phyloP scores from a whole-genome alignment of 768 basidiomycete species.

The Suillus tomentosus region DNA sequence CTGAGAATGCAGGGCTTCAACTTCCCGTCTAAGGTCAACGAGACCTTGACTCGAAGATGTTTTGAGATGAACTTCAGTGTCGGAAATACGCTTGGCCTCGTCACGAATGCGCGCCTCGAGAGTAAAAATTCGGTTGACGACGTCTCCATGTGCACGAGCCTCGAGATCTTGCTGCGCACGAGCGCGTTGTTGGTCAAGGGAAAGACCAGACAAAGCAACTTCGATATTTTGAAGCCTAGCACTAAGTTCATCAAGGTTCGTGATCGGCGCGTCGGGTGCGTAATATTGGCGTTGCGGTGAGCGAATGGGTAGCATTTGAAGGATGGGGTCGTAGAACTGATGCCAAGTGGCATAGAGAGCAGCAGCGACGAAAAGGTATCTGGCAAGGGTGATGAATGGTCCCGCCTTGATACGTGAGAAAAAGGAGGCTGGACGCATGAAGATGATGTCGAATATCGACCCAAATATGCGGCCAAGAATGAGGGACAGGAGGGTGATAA shows the following conservation, averaged over 20 bases:
- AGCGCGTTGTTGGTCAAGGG: conserved; percentile 53
- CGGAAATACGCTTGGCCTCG: conserved; percentile 48
- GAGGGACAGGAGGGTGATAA: conserved; percentile 40
- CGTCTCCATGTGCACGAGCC: conserved; percentile 48
- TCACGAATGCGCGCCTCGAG: conserved; percentile 56
- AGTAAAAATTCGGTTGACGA: conserved; percentile 53
- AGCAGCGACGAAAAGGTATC: conserved; percentile 45
- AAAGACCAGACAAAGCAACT: conserved; percentile 59
- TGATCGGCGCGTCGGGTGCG: conserved; percentile 59
- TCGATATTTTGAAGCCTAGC: conserved; percentile 66
- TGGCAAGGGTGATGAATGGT: conserved; percentile 37
- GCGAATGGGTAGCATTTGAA: conserved; percentile 37
- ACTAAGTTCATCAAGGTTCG: conserved; percentile 67
- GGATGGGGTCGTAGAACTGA: conserved; percentile 40
- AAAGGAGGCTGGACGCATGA: conserved; percentile 50
- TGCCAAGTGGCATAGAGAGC: conserved; percentile 47
- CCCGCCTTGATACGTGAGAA: conserved; percentile 35
- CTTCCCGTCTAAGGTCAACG: conserved; percentile 52
- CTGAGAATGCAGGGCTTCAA: conserved; percentile 53
- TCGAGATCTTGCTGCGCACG: conserved; percentile 56
- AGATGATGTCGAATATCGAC: conserved; percentile 45
- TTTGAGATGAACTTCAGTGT: conserved; percentile 53
- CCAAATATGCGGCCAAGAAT: conserved; percentile 52
- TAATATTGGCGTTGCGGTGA: conserved; percentile 41
- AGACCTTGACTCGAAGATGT: conserved; percentile 48